Percentiles rank a stretch among this genome's conserved stretches.
Conservation (phyloP, 1,284 basidiomycete genomes). For the Somion occarium region DNA sequence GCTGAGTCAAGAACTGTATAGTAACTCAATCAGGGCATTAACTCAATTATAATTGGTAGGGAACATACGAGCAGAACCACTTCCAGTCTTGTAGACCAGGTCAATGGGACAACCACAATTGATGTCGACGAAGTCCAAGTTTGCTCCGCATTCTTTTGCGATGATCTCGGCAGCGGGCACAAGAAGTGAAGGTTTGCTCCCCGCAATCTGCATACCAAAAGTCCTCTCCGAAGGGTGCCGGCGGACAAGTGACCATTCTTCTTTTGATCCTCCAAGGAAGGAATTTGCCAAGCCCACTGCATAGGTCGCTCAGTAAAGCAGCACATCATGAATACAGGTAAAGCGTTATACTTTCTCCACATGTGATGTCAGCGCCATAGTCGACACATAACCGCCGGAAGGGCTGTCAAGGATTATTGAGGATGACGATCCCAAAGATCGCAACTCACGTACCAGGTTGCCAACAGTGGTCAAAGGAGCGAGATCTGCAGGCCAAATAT, state of each 20-base stretch:
- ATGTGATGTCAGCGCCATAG: conserved; percentile 92
- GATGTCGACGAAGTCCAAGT: conserved; percentile 89
- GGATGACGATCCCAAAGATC: neutral
- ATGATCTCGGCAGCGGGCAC: conserved; percentile 86
- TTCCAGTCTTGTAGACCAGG: conserved; percentile 88
- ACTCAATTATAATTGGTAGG: neutral
- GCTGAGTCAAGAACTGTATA: conserved; percentile 75
- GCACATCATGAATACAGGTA: neutral
- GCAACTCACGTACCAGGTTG: conserved; percentile 63
- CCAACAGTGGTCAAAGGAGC: conserved; percentile 96
- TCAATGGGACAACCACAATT: conserved; percentile 99
- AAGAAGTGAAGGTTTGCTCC: conserved; percentile 71
- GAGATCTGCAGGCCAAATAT: conserved; percentile 50
- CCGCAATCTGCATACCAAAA: conserved; percentile 91
- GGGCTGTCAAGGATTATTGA: conserved; percentile 47
- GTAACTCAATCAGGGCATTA: neutral
- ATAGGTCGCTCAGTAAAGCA: conserved; percentile 6
- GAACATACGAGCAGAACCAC: conserved; percentile 81
- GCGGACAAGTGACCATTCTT: conserved; percentile 89
- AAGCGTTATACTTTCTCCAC: conserved; percentile 72
- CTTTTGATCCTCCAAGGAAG: conserved; percentile 77
- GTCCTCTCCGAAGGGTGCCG: conserved; percentile 83
- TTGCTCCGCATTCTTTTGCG: conserved; percentile 56
- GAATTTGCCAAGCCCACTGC: conserved; percentile 81
- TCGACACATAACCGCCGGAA: conserved; percentile 87